Evolutionary conservation across 129 eudicot genomes (phyloP), one percentile per base, ranked within the genome.

Genomic region (Ambrosia artemisiifolia): DNA sequence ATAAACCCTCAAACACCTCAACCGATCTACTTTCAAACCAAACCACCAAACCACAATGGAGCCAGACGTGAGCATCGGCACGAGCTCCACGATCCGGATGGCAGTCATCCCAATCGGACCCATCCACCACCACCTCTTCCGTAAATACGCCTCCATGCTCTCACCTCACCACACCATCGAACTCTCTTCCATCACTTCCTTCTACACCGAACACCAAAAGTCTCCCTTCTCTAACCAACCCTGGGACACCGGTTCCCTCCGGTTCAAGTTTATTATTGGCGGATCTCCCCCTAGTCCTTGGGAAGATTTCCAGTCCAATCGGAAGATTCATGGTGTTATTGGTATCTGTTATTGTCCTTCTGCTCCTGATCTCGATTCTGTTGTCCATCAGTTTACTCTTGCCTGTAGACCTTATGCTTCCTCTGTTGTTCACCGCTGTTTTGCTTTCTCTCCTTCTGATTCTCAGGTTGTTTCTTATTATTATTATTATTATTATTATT

Each of bases 11-110:
- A 24, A 24, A 24, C 28, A 24, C 28, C 28, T 24, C 28, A 24
- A 24, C 28, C 28, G 28, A 24, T 24, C 49, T 44, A 13, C 47
- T 24, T 16, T 16, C 34, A 9, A 14, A 10, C 60, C 80, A 34
- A n/a, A 63, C 16, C 6, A 24, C 3, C 17, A n/a, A 24, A 47
- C 55, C 56, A 69, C 42, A 24, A 81, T 93, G 98, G 98, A 90
- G 70, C 98, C 98, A 32, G 98, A 93, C 78, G 98, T 88, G 63
- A 87, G 98, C 88, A 87, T 93, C 79, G 98, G 85, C 6, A 83
- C 95, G 8, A 90, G 91, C 78, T 78, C 87, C 67, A 90, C 80
- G 83, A 93, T 93, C 82, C 88, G 98, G 38, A 80, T 87, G 75
- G 95, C 96, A 35, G 95, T 93, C 16, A 47, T 93, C 17, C 95